Conservation (phyloP, 1,284 basidiomycete species). For the Waitea zeae region DNA sequence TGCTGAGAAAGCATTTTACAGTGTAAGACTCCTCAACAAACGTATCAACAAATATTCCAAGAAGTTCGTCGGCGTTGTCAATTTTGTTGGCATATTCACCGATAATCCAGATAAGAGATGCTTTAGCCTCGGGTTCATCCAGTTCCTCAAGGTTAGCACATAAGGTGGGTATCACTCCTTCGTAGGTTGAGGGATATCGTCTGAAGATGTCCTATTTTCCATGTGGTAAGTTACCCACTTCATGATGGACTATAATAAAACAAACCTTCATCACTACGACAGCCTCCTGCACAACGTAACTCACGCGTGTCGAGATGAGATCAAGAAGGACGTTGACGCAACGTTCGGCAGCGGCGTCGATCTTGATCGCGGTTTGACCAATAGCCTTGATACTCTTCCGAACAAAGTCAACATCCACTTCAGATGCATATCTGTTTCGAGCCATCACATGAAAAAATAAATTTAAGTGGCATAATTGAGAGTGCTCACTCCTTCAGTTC, state of each 20-base stretch:
- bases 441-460: conserved; percentile 3
- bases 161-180: conserved; percentile 89
- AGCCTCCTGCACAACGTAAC: conserved; percentile 96
- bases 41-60: conserved; percentile 80
- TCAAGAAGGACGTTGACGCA: conserved; percentile 91
- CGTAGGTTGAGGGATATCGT: conserved; percentile 94
- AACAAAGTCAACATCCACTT: conserved; percentile 98
- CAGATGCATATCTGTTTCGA: conserved; percentile 78
- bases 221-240: not conserved
- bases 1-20: conserved; percentile 28
- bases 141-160: conserved; percentile 93
- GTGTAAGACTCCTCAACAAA: conserved; percentile 91
- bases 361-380: conserved; percentile 92
- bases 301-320: conserved; percentile 83
- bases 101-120: conserved; percentile 97
- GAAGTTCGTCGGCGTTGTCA: conserved; percentile 86
- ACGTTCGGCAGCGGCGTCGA: conserved; percentile 81
- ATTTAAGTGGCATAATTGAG: conserved; percentile 1
- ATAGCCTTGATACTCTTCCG: conserved; percentile 89
- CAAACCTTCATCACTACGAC: conserved; percentile 94
- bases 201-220: conserved; percentile 80
- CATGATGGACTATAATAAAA: not conserved
- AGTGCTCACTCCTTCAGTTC: conserved; percentile 79
- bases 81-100: conserved; percentile 97
- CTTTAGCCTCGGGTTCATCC: conserved; percentile 96